These are phyloP conservation scores for Solanum paucissectum DNA, from an alignment of 257 asterid species.

Conservation along the genomic window DNA sequence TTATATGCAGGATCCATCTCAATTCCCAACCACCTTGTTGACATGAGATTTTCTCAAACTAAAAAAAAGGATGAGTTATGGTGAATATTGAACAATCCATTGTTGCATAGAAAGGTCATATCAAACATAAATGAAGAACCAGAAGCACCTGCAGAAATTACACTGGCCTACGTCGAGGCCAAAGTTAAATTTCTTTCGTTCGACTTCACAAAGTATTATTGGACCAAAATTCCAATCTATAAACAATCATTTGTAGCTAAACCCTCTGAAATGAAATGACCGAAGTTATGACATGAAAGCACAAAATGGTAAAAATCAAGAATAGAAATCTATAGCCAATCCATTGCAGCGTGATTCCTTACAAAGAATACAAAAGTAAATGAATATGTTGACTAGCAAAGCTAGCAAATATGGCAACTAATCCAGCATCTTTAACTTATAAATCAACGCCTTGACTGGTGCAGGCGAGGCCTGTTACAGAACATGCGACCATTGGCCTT, in stretches of 20 bases:
- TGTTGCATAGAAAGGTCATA: neutral
- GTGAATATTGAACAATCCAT: neutral
- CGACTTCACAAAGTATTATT: neutral
- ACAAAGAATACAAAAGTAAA: neutral
- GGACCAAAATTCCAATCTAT: neutral
- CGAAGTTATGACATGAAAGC: neutral
- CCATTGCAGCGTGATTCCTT: neutral
- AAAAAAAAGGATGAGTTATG: neutral
- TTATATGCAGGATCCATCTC: neutral
- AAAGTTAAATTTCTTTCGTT: neutral
- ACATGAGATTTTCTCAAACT: neutral
- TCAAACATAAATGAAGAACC: neutral
- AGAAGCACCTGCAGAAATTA: neutral
- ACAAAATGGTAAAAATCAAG: neutral
- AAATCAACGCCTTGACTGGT: slow-evolving; percentile 52
- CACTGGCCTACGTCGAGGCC: neutral
- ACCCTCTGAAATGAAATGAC: neutral
- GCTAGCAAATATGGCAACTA: neutral
- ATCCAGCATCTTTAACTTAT: neutral
- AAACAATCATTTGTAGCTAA: neutral
- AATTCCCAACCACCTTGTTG: neutral
- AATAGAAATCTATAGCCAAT: neutral
- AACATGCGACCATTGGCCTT: slow-evolving; percentile 66
- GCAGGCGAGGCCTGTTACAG: slow-evolving; percentile 89
- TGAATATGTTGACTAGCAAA: neutral